Percentiles rank a stretch among this genome's conserved stretches.
Evolutionary conservation across 148 eudicot genomes (phyloP).

Genomic region (Vaccinium myrtillus): DNA sequence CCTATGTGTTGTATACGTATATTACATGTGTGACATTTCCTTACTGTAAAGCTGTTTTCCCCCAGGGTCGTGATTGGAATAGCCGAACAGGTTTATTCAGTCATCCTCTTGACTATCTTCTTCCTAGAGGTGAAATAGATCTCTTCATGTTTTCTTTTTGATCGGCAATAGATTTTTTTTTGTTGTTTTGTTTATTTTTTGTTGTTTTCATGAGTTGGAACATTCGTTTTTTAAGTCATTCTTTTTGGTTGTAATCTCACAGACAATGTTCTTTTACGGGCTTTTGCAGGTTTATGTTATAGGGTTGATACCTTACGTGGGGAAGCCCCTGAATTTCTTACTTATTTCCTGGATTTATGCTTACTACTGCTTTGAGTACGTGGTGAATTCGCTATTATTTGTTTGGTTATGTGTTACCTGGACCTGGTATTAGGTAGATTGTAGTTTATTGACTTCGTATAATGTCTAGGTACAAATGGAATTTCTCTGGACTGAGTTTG

Average conservation of each 20-base stretch:
- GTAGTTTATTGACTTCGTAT: constrained; percentile 15
- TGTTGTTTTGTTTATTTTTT: constrained; percentile 4
- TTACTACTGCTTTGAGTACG: constrained; percentile 96
- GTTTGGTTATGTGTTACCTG: background rate
- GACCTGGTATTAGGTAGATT: constrained; percentile 10
- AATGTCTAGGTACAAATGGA: constrained; percentile 87
- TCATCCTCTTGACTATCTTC: constrained; percentile 73
- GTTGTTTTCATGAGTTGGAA: background rate
- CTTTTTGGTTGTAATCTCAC: constrained; percentile 8
- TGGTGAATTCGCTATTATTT: constrained; percentile 17
- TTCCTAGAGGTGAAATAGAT: constrained; percentile 67
- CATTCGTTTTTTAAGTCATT: background rate
- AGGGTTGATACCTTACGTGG: constrained; percentile 76
- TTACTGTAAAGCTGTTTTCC: background rate
- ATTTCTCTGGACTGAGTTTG: constrained; percentile 80
- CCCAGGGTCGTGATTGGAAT: constrained; percentile 85
- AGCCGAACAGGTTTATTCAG: constrained; percentile 90
- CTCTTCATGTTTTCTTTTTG: background rate
- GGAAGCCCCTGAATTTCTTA: constrained; percentile 71
- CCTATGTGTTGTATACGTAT: background rate
- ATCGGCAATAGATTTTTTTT: background rate
- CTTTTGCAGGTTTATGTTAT: constrained; percentile 68
- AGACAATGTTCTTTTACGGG: background rate
- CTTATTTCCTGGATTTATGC: constrained; percentile 98
- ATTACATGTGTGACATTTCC: background rate